A percentile compares a stretch with the other conserved stretches of the same genome.
These are phyloP conservation scores for Cupressus sempervirens DNA, from an alignment of 75 land plant species.

Conservation along the genomic window DNA sequence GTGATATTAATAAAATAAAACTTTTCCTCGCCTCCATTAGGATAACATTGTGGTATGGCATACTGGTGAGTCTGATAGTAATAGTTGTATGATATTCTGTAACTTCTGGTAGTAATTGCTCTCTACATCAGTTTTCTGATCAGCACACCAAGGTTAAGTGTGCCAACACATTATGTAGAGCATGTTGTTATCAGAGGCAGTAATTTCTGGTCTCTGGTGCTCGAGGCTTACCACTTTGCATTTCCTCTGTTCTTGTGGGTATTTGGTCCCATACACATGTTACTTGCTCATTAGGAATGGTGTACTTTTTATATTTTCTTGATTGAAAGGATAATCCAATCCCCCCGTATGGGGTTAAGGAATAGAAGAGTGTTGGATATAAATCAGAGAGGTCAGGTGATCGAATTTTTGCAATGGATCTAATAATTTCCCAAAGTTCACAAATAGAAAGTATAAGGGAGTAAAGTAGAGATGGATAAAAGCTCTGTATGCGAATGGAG, in stretches of 20 bases:
- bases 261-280: constrained; percentile 84
- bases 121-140: constrained; percentile 63
- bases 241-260: constrained; percentile 84
- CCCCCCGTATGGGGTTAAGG: constrained; percentile 10
- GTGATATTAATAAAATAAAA: too few species aligned
- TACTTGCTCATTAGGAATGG: constrained; percentile 36
- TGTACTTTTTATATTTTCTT: constrained; percentile 48
- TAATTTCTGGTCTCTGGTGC: constrained; percentile 71
- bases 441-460: too few species aligned
- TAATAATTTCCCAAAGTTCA: too few species aligned
- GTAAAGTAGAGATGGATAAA: too few species aligned
- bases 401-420: too few species aligned
- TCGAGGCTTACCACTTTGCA: constrained; percentile 70
- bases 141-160: constrained; percentile 29
- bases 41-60: constrained; percentile 66
- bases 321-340: constrained; percentile 39
- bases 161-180: constrained; percentile 45
- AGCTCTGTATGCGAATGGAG: too few species aligned
- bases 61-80: too few species aligned
- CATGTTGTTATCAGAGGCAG: constrained; percentile 55
- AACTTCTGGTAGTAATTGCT: too few species aligned
- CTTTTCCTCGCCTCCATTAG: too few species aligned
- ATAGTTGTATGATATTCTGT: too few species aligned
- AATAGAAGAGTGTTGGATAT: too few species aligned
- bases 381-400: too few species aligned